Base-by-base conservation (phyloP, 2,329 filamentous ascomycete species). In the Colletotrichum sublineola region DNA sequence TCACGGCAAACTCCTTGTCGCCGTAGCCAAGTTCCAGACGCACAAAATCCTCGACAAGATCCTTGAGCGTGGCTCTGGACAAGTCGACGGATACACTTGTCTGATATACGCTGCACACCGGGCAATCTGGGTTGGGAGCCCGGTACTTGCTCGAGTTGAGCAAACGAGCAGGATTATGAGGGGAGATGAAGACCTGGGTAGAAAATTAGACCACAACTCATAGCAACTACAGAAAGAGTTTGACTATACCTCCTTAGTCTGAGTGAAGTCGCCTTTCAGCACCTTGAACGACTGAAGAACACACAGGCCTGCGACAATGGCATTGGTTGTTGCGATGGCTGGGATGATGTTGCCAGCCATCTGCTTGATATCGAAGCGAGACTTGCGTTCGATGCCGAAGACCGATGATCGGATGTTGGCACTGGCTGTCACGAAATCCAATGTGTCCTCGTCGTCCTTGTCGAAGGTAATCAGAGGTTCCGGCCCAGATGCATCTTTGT, bases 331-430 rank as follows among this genome's bases (percentile, higher is more conserved):
- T 6, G 96, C 96, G 79, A 99, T 99, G 2, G 96, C 96, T 1
- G 96, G 96, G 73, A 99, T 99, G 77, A 99, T 99, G 80, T 99
- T 99, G 66, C 96, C 96, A 5, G 96, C 96, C 96, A 98, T 99
- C 83, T 99, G 93, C 84, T 99, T 99, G 78, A 96, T 95, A 79
- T 98, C 95, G 79, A 98, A 99, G 71, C 97, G 94, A 31, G 95
- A 97, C 80, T 94, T 96, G 5, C 86, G 84, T 66, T 96, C 93
- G 70, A 99, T 97, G 68, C 91, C 93, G 79, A 99, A 99, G n/a
- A 97, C 88, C 33, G 90, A 86, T 1, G 96, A 96, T 56, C 96
- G 90, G 33, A 99, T 89, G 78, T 99, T 99, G 40, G 96, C 94
- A 76, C 93, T 94, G 0, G 96, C 91, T 1, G 95, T 90, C 8